Conservation (phyloP, 148 eudicot genomes). For the Chenopodium berlandieri region DNA sequence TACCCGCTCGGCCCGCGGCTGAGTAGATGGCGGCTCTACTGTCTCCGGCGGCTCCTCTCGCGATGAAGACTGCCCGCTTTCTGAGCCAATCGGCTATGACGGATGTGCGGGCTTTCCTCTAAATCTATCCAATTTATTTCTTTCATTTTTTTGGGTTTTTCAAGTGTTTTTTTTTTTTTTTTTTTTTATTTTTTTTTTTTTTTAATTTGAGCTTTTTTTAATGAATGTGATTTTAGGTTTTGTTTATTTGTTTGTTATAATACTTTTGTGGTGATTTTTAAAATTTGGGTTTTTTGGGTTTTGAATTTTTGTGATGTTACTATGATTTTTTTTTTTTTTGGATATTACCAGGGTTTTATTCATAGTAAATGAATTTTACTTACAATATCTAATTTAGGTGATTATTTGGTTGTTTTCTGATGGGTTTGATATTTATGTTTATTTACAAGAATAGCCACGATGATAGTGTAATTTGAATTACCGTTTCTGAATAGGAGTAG, state of each 20-base stretch:
- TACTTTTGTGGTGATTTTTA: not conserved
- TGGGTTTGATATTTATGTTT: too few relatives aligned
- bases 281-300: not conserved
- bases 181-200: not conserved
- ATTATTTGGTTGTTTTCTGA: too few relatives aligned
- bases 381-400: not conserved
- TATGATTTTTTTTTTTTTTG: too few relatives aligned
- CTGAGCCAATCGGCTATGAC: conserved; percentile 33
- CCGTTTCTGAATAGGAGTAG: too few relatives aligned
- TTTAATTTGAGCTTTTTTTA: not conserved
- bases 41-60: conserved; percentile 3
- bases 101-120: conserved; percentile 26
- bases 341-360: not conserved
- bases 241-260: too few relatives aligned
- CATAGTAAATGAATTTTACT: too few relatives aligned
- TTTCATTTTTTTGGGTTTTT: not conserved
- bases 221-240: too few relatives aligned
- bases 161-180: not conserved
- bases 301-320: too few relatives aligned
- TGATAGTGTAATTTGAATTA: too few relatives aligned
- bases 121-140: not conserved
- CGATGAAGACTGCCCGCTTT: conserved; percentile 37
- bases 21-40: conserved; percentile 23
- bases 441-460: too few relatives aligned
- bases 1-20: conserved; percentile 15